Evolutionary conservation across 441 rosid genomes (phyloP).

Genomic region (Adansonia madagascariensis): DNA sequence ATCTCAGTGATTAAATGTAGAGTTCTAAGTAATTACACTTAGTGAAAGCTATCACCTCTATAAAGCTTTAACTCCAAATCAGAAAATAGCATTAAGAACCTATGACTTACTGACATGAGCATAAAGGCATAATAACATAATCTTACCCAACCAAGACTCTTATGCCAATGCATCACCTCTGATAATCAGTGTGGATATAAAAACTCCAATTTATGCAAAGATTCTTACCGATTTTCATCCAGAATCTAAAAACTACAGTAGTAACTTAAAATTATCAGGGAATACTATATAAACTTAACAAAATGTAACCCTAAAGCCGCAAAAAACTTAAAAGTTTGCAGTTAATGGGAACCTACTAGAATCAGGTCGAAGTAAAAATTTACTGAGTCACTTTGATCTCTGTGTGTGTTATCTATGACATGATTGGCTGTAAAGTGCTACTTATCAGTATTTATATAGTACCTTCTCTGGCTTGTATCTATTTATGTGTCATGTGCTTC

Average conservation of each 20-base stretch:
- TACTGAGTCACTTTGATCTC: constrained; percentile 11
- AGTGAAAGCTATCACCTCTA: constrained; percentile 16
- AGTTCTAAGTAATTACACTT: not conserved
- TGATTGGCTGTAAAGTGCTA: not conserved
- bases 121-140: constrained; percentile 13
- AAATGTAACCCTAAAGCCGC: not conserved
- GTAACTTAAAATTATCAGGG: not conserved
- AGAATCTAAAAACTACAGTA: not conserved
- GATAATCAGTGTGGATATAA: constrained; percentile 5
- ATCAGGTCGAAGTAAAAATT: constrained; percentile 16
- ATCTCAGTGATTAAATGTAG: not conserved
- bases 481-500: not conserved
- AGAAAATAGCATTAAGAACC: constrained; percentile 1
- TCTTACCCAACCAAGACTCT: not conserved
- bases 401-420: not conserved
- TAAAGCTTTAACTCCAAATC: constrained; percentile 14
- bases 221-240: not conserved
- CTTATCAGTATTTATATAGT: constrained; percentile 1
- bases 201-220: not conserved
- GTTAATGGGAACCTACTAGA: not conserved
- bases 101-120: not conserved
- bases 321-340: not conserved
- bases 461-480: not conserved
- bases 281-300: not conserved
- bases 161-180: not conserved